Conservation (phyloP, 805 yeast genomes). For the Grigorovia yakushimaensis region DNA sequence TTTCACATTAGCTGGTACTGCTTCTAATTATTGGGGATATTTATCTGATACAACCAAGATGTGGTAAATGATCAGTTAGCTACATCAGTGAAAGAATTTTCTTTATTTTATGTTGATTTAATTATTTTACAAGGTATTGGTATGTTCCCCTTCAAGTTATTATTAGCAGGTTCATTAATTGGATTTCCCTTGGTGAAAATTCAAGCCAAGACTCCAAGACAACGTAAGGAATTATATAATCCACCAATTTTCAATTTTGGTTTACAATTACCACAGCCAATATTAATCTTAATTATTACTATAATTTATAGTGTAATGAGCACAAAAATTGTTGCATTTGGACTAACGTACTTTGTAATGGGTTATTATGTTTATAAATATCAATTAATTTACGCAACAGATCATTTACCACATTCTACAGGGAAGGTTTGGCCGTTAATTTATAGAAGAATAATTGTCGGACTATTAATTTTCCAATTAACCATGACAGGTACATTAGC, state of each 20-base stretch:
- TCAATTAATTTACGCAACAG: slow-evolving; percentile 80
- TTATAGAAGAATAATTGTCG: slow-evolving; percentile 71
- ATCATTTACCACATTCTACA: slow-evolving; percentile 93
- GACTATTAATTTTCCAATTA: slow-evolving; percentile 73
- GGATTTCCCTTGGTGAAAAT: slow-evolving; percentile 60
- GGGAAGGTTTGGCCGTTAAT: slow-evolving; percentile 95
- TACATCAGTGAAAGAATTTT: slow-evolving; percentile 63
- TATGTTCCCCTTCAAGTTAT: slow-evolving; percentile 79
- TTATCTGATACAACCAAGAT: slow-evolving; percentile 82
- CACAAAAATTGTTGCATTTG: slow-evolving; percentile 76
- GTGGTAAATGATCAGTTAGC: slow-evolving; percentile 85
- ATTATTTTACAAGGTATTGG: slow-evolving; percentile 76
- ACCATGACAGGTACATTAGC: slow-evolving; percentile 90
- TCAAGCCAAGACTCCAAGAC: slow-evolving; percentile 73
- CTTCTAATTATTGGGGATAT: slow-evolving; percentile 68
- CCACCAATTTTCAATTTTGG: slow-evolving; percentile 95
- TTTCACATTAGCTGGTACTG: slow-evolving; percentile 90
- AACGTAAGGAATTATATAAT: slow-evolving; percentile 59
- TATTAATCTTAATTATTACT: slow-evolving; percentile 74
- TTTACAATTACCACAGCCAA: slow-evolving; percentile 81
- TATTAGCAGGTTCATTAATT: slow-evolving; percentile 68
- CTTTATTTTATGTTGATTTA: slow-evolving; percentile 84
- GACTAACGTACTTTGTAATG: slow-evolving; percentile 69
- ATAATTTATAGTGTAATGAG: slow-evolving; percentile 84
- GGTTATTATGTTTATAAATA: slow-evolving; percentile 89